phyloP scores from a whole-genome alignment of 129 eudicot genomes.

The Flaveria sonorensis region DNA sequence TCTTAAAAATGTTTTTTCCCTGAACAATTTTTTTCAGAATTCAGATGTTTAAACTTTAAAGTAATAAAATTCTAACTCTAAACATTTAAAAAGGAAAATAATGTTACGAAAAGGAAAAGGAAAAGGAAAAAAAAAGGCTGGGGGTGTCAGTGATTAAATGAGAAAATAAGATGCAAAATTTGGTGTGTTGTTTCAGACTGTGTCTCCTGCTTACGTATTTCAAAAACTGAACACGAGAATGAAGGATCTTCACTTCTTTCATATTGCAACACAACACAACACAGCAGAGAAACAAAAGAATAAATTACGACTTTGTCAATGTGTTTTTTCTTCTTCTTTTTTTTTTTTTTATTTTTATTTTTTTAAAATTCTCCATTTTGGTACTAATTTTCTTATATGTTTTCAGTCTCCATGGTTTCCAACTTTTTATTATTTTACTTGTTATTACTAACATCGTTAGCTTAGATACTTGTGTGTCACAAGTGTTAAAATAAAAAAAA shows the following conservation, averaged over 20 bases:
- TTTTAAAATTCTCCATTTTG: too few relatives aligned
- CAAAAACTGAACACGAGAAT: slow-evolving; percentile 30
- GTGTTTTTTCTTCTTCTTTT: too few relatives aligned
- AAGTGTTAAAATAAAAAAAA: too few relatives aligned
- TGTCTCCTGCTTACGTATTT: slow-evolving; percentile 30
- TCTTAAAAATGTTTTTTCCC: slow-evolving; percentile 10
- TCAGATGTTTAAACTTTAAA: slow-evolving; percentile 16
- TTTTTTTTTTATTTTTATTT: too few relatives aligned
- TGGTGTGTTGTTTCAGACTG: slow-evolving; percentile 32
- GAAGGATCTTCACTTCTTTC: slow-evolving; percentile 29
- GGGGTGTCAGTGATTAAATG: slow-evolving; percentile 37
- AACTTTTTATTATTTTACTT: too few relatives aligned
- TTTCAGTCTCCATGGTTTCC: too few relatives aligned
- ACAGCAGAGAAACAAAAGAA: too few relatives aligned
- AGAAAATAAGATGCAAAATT: slow-evolving; percentile 29
- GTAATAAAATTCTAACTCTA: neutral
- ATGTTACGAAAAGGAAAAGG: neutral
- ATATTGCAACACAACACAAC: neutral
- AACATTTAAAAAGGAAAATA: neutral
- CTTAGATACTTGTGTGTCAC: too few relatives aligned
- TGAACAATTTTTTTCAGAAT: neutral
- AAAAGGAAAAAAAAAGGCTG: slow-evolving; percentile 29
- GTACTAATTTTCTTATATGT: too few relatives aligned
- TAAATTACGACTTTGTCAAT: too few relatives aligned
- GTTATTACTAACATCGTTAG: too few relatives aligned